These are phyloP conservation scores for Ascoidea rubescens DNA, from an alignment of 805 yeast genomes.

Conservation along the genomic window DNA sequence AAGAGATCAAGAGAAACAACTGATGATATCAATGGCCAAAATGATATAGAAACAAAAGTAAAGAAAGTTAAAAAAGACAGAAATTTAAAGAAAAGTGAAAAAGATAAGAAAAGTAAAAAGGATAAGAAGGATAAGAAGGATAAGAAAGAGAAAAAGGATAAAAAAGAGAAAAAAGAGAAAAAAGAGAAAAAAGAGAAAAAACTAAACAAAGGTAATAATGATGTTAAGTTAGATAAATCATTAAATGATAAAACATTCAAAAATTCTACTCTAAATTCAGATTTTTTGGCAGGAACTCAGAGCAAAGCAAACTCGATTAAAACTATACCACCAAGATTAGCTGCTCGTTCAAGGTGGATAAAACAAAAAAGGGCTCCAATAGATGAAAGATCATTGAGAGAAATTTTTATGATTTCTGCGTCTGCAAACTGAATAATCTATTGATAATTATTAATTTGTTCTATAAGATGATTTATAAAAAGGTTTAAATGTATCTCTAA, in stretches of 20 bases:
- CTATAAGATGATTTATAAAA: too few species aligned
- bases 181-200: slow-evolving; percentile 17
- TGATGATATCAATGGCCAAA: slow-evolving; percentile 12
- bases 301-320: background rate
- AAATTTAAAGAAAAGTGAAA: slow-evolving; percentile 17
- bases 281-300: background rate
- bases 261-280: slow-evolving; percentile 11
- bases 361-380: slow-evolving; percentile 83
- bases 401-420: slow-evolving; percentile 66
- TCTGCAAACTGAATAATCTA: slow-evolving; percentile 19
- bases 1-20: slow-evolving; percentile 17
- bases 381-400: slow-evolving; percentile 81
- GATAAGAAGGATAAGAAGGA: slow-evolving; percentile 16
- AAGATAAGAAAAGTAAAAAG: slow-evolving; percentile 16
- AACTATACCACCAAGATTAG: slow-evolving; percentile 37
- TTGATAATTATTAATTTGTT: too few species aligned
- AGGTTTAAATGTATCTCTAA: background rate
- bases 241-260: too few species aligned
- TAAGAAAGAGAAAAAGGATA: slow-evolving; percentile 16
- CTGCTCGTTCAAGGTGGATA: slow-evolving; percentile 79
- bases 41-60: slow-evolving; percentile 15
- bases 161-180: slow-evolving; percentile 17
- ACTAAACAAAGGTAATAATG: slow-evolving; percentile 15
- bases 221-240: slow-evolving; percentile 1
- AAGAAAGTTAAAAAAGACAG: slow-evolving; percentile 17